A percentile compares a stretch with the other conserved stretches of the same genome.
Evolutionary conservation across 176 grass and related monocot genomes (phyloP).

Genomic region (Carex kokanica): DNA sequence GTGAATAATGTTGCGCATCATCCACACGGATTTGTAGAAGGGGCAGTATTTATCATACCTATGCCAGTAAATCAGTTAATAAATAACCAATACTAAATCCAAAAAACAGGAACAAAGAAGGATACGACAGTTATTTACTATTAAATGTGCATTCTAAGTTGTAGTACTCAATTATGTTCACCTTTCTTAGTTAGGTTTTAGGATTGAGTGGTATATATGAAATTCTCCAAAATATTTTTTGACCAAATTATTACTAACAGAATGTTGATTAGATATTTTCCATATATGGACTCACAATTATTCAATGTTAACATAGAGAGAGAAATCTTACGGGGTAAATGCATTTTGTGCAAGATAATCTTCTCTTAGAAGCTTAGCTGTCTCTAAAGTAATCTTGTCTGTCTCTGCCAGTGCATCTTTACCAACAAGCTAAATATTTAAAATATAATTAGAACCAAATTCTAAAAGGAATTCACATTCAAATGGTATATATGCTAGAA

Average conservation of each 20-base stretch:
- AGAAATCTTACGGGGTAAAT: conserved; percentile 72
- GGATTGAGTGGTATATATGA: too few species aligned
- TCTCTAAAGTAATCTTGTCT: conserved; percentile 82
- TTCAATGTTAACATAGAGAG: background rate
- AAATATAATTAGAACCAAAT: background rate
- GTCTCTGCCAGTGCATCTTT: conserved; percentile 86
- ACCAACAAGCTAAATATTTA: conserved; percentile 71
- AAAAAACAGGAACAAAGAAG: background rate
- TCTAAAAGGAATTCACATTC: too few species aligned
- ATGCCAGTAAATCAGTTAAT: conserved; percentile 14
- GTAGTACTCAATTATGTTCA: too few species aligned
- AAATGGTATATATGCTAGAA: too few species aligned
- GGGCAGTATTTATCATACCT: conserved; percentile 93
- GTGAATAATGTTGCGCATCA: conserved; percentile 93
- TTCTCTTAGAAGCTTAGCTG: conserved; percentile 79
- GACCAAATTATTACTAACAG: background rate
- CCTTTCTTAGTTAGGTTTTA: too few species aligned
- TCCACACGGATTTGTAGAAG: conserved; percentile 98
- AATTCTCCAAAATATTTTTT: background rate
- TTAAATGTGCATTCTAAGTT: too few species aligned
- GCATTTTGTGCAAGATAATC: conserved; percentile 90
- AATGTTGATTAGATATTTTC: too few species aligned
- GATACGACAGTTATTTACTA: background rate
- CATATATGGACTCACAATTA: conserved; percentile 1
- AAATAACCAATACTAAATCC: conserved; percentile 10